A percentile compares a stretch with the other conserved stretches of the same genome.
phyloP scores from a whole-genome alignment of 441 rosid genomes.

The Pelargonium cotyledonis region DNA sequence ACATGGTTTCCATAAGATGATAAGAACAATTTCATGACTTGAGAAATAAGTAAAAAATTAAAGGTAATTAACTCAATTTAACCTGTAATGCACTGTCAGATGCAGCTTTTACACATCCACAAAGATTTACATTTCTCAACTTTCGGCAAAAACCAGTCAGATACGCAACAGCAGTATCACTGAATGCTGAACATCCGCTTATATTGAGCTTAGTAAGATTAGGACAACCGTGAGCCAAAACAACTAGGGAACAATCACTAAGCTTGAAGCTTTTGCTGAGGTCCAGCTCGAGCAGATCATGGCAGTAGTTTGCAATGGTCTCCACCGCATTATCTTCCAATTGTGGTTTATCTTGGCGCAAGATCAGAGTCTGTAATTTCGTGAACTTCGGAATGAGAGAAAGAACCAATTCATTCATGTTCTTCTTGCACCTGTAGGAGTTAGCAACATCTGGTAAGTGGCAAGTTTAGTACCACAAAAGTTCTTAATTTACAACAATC shows the following conservation, averaged over 20 bases:
- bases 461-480: background rate
- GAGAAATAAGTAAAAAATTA: background rate
- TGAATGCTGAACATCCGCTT: conserved; percentile 78
- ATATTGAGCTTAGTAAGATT: conserved; percentile 77
- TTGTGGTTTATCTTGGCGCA: conserved; percentile 85
- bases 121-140: conserved; percentile 66
- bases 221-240: conserved; percentile 77
- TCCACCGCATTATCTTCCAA: conserved; percentile 76
- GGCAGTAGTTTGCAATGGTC: conserved; percentile 66
- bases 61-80: background rate
- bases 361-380: conserved; percentile 55
- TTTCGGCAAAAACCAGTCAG: conserved; percentile 51
- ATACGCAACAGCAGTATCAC: conserved; percentile 52
- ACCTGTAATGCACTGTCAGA: conserved; percentile 82
- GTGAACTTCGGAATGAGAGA: conserved; percentile 74
- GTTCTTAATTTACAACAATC: background rate
- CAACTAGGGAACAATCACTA: conserved; percentile 54
- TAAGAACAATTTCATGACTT: background rate
- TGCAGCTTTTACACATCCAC: conserved; percentile 83
- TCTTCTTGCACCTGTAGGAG: conserved; percentile 59
- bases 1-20: conserved; percentile 16
- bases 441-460: background rate
- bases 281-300: conserved; percentile 75
- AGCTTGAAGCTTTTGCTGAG: conserved; percentile 94
- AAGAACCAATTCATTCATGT: conserved; percentile 76